These are phyloP conservation scores for Toxoplasma gondii DNA, from an alignment of 169 alveolate genomes.

Conservation along the genomic window DNA sequence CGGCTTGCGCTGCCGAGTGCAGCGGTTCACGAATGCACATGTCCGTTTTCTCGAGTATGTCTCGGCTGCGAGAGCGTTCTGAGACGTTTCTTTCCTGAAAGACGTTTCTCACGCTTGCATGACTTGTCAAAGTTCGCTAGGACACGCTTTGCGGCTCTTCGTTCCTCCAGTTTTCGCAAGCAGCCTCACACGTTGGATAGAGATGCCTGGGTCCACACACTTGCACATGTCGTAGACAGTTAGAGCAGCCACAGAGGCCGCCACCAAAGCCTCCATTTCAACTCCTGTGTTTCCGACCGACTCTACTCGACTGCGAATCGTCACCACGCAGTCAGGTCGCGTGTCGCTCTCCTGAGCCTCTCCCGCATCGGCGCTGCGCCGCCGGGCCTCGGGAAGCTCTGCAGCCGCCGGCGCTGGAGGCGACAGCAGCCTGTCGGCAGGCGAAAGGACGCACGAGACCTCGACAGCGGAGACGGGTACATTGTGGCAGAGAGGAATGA, in stretches of 20 bases:
- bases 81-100: too few relatives aligned
- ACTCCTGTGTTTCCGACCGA: conserved; percentile 72
- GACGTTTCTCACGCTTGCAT: too few relatives aligned
- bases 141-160: too few relatives aligned
- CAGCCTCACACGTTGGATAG: conserved; percentile 40
- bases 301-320: conserved; percentile 42
- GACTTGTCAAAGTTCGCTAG: too few relatives aligned
- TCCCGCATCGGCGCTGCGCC: background rate
- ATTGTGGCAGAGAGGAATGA: conserved; percentile 76
- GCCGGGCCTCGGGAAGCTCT: background rate
- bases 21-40: too few relatives aligned
- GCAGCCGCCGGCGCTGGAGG: background rate
- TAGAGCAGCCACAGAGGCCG: conserved; percentile 73
- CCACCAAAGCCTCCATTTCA: conserved; percentile 79
- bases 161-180: conserved; percentile 38
- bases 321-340: background rate
- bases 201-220: conserved; percentile 5
- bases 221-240: conserved; percentile 82
- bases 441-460: background rate
- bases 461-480: conserved; percentile 47
- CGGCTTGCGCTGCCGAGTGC: too few relatives aligned
- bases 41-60: too few relatives aligned
- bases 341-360: background rate
- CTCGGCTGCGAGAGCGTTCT: too few relatives aligned
- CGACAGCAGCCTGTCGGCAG: background rate